Evolutionary conservation across 139 green algal species (phyloP), one percentile per base, ranked within the genome.

Genomic region (Raphidocelis subcapitata): DNA sequence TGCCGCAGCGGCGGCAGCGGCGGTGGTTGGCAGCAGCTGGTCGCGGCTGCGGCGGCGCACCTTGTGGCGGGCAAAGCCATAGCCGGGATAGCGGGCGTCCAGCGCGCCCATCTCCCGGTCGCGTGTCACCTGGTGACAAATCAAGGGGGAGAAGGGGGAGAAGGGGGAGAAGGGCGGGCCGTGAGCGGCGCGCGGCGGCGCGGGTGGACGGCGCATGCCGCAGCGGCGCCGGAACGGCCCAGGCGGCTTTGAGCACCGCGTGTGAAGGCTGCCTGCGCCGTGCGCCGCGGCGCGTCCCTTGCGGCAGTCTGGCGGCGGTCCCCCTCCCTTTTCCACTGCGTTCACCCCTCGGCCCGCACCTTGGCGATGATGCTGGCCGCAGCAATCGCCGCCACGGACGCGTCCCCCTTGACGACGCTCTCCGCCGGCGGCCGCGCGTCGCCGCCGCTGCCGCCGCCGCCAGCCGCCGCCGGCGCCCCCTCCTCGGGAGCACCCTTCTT

Each of bases 331-430:
- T 47, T 8, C 32, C 32, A 49, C 2, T 36, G 55, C 15, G 12
- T 4, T 5, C 8, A 21, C 12, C 18, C 62, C 3, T 66, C 54
- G 26, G 4, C 4, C 36, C 69, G 26, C 31, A 90, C 94, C 85
- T 98, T 98, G 16, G 94, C 94, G 18, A 99, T 83, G 32, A 97
- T 85, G 55, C 80, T 92, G 8, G 94, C 94, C 4, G 93, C 94
- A 2, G 94, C 93, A 54, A 99, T 99, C 66, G 79, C 89, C 21
- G 74, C 73, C 49, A 59, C 83, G 3, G 75, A 90, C 46, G 52
- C 83, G 78, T 99, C 94, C 0, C 94, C 94, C 75, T 93, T 89
- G 4, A 95, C 82, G 20, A 97, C 77, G 0, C 88, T 67, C 56
- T 88, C 66, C 26, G 41, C 61, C 1, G 74, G 67, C 33, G 81